Base-by-base conservation (phyloP, 164 flowering plant species). In the Echeveria elegans region DNA sequence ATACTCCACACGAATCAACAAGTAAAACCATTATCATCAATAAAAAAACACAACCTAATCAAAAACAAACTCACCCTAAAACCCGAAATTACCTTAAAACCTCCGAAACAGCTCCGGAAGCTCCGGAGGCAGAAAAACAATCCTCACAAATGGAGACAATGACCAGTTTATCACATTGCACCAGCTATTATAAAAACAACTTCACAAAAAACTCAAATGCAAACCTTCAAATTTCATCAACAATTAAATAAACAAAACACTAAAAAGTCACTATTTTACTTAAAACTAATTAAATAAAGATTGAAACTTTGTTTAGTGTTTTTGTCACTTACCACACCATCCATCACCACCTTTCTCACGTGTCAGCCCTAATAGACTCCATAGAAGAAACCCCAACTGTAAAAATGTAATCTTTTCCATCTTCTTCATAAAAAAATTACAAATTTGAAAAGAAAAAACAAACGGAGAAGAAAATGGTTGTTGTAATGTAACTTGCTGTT, bases 121-220 rank as follows among this genome's bases (percentile, higher is more conserved):
- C 47, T 15, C n/a, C n/a, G n/a, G n/a, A 15, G 45, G 45, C 36
- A 36, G 45, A 63, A 23, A 63, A 47, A 63, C 66, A 63, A 63
- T 63, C 43, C 66, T 36, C 47, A 5, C 18, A 47, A 63, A 32
- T 24, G 45, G 28, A 32, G 66, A 63, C 66, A 63, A 63, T 36
- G n/a, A 36, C 66, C 3, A 63, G 29, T 63, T 63, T 23, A 56
- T 56, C 61, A 28, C 61, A 56, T 56, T 56, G 61, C 61, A 56
- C 32, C 32, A 56, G 28, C 61, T 56, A 56, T 28, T 26, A 26
- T 56, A 56, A 56, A 56, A 56, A 56, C n/a, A 56, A 12, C 52
- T n/a, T 7, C 37, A 21, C 56, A 19, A 29, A 28, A 26, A 53
- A 24, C 30, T 56, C 5, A 29, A 26, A 56, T 2, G 61, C 61